A percentile compares a stretch with the other conserved stretches of the same genome.
phyloP scores from a whole-genome alignment of 2,329 filamentous ascomycete genomes.

The Epichloe brachyelytri region DNA sequence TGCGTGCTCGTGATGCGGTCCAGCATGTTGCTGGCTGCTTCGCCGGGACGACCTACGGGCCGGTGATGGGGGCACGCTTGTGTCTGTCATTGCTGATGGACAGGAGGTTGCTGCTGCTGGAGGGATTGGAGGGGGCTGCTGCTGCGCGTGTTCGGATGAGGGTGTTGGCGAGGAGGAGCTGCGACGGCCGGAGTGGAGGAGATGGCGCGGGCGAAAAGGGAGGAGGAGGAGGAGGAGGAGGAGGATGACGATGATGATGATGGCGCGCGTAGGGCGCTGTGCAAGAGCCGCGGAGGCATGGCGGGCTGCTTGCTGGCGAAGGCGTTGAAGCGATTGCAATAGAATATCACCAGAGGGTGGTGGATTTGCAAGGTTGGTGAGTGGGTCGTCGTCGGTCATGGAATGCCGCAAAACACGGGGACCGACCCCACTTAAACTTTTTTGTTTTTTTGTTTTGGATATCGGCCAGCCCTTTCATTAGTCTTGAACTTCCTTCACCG shows the following conservation, averaged over 20 bases:
- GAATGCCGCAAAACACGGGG: too few species aligned
- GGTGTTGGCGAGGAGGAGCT: slow-evolving; percentile 12
- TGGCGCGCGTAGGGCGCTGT: slow-evolving; percentile 12
- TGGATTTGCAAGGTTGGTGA: not conserved
- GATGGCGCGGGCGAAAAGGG: slow-evolving; percentile 15
- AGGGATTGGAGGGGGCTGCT: not conserved
- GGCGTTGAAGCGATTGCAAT: slow-evolving; percentile 1
- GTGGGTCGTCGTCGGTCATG: too few species aligned
- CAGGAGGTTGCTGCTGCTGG: slow-evolving; percentile 10
- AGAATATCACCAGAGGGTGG: not conserved
- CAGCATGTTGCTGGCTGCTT: slow-evolving; percentile 17
- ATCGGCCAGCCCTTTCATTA: too few species aligned
- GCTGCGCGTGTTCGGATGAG: not conserved
- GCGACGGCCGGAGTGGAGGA: slow-evolving; percentile 16
- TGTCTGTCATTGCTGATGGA: slow-evolving; percentile 12
- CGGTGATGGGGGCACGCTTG: not conserved
- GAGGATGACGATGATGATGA: not conserved
- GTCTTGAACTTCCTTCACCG: too few species aligned
- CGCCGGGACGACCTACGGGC: slow-evolving; percentile 8
- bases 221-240: not conserved
- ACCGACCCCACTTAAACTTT: too few species aligned
- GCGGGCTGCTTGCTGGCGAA: slow-evolving; percentile 2
- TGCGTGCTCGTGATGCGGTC: slow-evolving; percentile 18
- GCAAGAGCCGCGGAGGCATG: slow-evolving; percentile 30
- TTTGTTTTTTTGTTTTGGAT: too few species aligned